Conservation (phyloP, 1,284 basidiomycete species). For the Ceratobasidium sp. region DNA sequence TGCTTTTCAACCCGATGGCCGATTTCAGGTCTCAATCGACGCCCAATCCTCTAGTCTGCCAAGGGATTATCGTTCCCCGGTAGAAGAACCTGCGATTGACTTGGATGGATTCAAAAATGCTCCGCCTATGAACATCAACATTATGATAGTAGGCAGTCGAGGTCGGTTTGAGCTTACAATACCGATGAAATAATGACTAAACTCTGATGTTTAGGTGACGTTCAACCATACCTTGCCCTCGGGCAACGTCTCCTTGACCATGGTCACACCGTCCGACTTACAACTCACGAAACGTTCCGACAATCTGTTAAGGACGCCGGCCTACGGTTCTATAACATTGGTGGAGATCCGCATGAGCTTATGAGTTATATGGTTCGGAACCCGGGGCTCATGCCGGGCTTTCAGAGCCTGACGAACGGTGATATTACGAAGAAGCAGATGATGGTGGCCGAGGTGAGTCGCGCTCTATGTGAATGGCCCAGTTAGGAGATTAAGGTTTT, state of each 20-base stretch:
- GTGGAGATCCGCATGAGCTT: slow-evolving; percentile 71
- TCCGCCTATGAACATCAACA: slow-evolving; percentile 70
- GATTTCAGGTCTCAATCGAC: slow-evolving; percentile 43
- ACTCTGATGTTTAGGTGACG: slow-evolving; percentile 66
- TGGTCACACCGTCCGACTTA: slow-evolving; percentile 75
- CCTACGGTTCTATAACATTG: slow-evolving; percentile 71
- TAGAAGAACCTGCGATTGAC: slow-evolving; percentile 69
- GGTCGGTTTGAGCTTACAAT: slow-evolving; percentile 58
- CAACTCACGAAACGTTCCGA: slow-evolving; percentile 75
- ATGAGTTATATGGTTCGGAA: slow-evolving; percentile 76
- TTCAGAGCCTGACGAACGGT: slow-evolving; percentile 65
- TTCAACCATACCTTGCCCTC: slow-evolving; percentile 79
- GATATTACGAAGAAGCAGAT: slow-evolving; percentile 66
- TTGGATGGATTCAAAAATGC: slow-evolving; percentile 57
- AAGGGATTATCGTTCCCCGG: slow-evolving; percentile 62
- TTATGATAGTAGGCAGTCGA: slow-evolving; percentile 75
- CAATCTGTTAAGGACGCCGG: slow-evolving; percentile 68
- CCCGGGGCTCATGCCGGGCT: slow-evolving; percentile 68
- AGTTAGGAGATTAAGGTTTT: not conserved
- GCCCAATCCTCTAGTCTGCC: slow-evolving; percentile 60
- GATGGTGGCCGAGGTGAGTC: slow-evolving; percentile 61
- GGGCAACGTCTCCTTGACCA: slow-evolving; percentile 67
- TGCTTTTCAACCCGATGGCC: slow-evolving; percentile 36
- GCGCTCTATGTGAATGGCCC: not conserved
- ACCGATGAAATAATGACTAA: not conserved